Evolutionary conservation across 2,329 filamentous ascomycete species (phyloP), one percentile per base, ranked within the genome.

Genomic region (Ophiostoma tasmaniense): DNA sequence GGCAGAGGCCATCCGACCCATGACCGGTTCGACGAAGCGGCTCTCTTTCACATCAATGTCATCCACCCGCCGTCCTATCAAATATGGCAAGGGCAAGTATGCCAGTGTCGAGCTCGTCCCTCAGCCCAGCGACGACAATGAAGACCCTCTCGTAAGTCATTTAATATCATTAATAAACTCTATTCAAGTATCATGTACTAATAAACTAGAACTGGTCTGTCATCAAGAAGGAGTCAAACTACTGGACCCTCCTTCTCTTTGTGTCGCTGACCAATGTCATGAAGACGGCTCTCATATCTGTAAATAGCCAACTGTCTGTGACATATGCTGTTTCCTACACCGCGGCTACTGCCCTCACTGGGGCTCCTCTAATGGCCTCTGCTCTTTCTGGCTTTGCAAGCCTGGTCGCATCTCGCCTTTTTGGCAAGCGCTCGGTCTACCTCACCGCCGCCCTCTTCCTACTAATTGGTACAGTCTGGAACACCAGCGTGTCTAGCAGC

Each of bases 351-450:
- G 81, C 82, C 0, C 75, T 87, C 50, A 87, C 84, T 0, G 85
- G 82, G 7, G 80, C 81, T 1, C 84, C 85, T 0, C 75, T 87
- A 13, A 80, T 86, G 68, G 55, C 85, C 1, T 83, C 84, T 0
- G 79, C 82, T 1, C 35, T 81, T 4, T 76, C 81, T 0, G 84
- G 82, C 0, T 74, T 85, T 10, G 69, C 75, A 7, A 80, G 80
- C 68, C 76, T 81, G 5, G 75, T 81, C 8, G 73, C 80, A 1
- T 79, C 82, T 11, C 81, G 81, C 67, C 73, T 84, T 35, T 81
- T 78, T 72, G 85, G 85, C 6, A 86, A 85, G 73, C 77, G 85
- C 20, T 82, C 82, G 0, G 78, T 87, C 0, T 85, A 86, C 70
- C 73, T 88, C 7, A 76, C 74, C 1, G 82, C 83, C 0, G 77